phyloP scores from a whole-genome alignment of 164 flowering plant genomes.

The Nymphaea colorata region DNA sequence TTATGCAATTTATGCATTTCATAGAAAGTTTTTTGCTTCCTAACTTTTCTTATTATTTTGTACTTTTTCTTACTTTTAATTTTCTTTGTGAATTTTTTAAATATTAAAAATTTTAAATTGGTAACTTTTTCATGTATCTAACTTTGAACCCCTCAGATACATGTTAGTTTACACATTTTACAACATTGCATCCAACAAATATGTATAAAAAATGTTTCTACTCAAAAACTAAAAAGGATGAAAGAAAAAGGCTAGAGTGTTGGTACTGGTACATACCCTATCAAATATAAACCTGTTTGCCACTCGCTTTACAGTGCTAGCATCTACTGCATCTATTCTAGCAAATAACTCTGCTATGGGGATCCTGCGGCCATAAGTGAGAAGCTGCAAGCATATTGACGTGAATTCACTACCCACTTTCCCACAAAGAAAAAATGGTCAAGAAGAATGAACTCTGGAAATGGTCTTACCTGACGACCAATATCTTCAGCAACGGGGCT shows the following conservation, averaged over 20 bases:
- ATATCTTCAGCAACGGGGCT: slow-evolving; percentile 94
- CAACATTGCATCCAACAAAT: too few species aligned
- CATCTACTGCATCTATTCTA: slow-evolving; percentile 88
- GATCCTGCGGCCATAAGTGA: slow-evolving; percentile 83
- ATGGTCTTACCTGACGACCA: slow-evolving; percentile 74
- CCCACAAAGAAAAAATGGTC: background rate
- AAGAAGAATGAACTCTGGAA: background rate
- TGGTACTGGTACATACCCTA: slow-evolving; percentile 26
- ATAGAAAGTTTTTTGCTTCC: too few species aligned
- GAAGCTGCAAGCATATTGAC: slow-evolving; percentile 41
- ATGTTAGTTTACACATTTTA: too few species aligned
- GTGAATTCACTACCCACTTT: background rate
- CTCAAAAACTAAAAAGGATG: background rate
- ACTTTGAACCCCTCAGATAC: too few species aligned
- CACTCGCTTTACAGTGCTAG: slow-evolving; percentile 79
- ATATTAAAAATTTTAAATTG: too few species aligned
- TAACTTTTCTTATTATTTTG: too few species aligned
- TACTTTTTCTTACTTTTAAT: too few species aligned
- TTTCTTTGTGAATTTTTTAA: too few species aligned
- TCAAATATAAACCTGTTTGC: slow-evolving; percentile 78
- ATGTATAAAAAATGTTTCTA: too few species aligned
- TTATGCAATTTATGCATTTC: too few species aligned
- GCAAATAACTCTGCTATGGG: slow-evolving; percentile 83
- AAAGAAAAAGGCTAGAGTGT: background rate
- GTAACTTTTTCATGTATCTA: too few species aligned